A percentile compares a stretch with the other conserved stretches of the same genome.
Evolutionary conservation across 2,329 filamentous ascomycete species (phyloP).

Genomic region (Cadophora sp.): DNA sequence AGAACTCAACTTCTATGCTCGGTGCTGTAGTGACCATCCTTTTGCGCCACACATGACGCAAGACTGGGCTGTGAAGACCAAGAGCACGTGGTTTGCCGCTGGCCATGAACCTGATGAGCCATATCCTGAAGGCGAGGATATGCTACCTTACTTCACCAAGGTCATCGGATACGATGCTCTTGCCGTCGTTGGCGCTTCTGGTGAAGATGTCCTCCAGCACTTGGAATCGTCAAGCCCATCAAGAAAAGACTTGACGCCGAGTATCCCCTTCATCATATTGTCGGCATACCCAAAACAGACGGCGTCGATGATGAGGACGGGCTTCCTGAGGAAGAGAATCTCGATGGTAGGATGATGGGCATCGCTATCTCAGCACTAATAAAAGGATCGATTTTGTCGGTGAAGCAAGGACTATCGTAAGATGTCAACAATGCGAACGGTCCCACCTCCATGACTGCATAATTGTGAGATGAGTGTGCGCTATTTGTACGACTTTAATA

Average conservation of each 20-base stretch:
- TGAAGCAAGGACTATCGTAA: conserved; percentile 21
- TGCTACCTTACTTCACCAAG: conserved; percentile 39
- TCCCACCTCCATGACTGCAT: neutral
- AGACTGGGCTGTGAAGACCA: conserved; percentile 38
- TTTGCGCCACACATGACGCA: conserved; percentile 36
- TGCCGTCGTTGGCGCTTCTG: conserved; percentile 39
- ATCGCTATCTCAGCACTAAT: conserved; percentile 29
- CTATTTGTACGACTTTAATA: neutral
- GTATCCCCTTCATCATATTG: conserved; percentile 21
- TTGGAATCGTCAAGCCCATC: conserved; percentile 26
- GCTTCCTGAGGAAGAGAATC: conserved; percentile 29
- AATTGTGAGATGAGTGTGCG: neutral
- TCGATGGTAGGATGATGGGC: conserved; percentile 28
- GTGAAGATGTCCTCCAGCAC: conserved; percentile 36
- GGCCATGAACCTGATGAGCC: conserved; percentile 27
- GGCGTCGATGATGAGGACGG: conserved; percentile 11
- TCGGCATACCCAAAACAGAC: conserved; percentile 23
- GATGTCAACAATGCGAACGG: neutral
- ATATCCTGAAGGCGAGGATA: conserved; percentile 32
- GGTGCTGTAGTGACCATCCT: conserved; percentile 30
- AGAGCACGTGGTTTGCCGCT: conserved; percentile 34
- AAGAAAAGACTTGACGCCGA: conserved; percentile 24
- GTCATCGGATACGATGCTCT: conserved; percentile 42
- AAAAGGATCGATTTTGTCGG: conserved; percentile 27
- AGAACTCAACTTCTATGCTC: conserved; percentile 38